Conservation (phyloP, 2,329 filamentous ascomycete species). For the Phialemonium atrogriseum region DNA sequence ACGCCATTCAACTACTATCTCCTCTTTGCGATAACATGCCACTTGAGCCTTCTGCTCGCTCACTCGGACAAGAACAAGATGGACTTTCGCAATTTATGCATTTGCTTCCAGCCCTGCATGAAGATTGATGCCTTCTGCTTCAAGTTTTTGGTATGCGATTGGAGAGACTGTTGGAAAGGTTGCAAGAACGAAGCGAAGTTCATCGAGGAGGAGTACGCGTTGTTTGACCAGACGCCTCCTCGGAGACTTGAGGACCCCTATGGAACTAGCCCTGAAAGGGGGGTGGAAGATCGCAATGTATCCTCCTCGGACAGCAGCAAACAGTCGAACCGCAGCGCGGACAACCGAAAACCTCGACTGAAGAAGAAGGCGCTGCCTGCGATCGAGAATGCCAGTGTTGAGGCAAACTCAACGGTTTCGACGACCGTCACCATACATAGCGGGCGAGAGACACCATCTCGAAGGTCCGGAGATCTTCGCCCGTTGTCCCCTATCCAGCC, state of each 20-base stretch:
- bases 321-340: conserved; percentile 27
- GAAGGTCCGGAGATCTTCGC: conserved; percentile 35
- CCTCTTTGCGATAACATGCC: conserved; percentile 93
- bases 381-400: conserved; percentile 33
- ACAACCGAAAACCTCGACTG: conserved; percentile 23
- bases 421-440: conserved; percentile 38
- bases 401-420: conserved; percentile 34
- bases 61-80: conserved; percentile 97
- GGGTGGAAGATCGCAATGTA: conserved; percentile 42
- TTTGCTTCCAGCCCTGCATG: conserved; percentile 95
- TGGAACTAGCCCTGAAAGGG: conserved; percentile 9
- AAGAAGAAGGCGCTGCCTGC: conserved; percentile 34
- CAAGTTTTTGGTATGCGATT: conserved; percentile 89
- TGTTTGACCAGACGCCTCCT: conserved; percentile 51
- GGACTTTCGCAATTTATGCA: conserved; percentile 91
- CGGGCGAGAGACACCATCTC: conserved; percentile 27
- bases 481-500: conserved; percentile 60
- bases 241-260: conserved; percentile 26
- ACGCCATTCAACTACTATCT: conserved; percentile 97
- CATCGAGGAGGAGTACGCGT: conserved; percentile 59
- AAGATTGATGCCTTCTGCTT: conserved; percentile 94
- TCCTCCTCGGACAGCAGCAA: conserved; percentile 62
- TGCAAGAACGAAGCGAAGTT: conserved; percentile 83
- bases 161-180: conserved; percentile 95
- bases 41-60: conserved; percentile 82